Conservation (phyloP, 305 asterid species). For the Plantago coronopus region DNA sequence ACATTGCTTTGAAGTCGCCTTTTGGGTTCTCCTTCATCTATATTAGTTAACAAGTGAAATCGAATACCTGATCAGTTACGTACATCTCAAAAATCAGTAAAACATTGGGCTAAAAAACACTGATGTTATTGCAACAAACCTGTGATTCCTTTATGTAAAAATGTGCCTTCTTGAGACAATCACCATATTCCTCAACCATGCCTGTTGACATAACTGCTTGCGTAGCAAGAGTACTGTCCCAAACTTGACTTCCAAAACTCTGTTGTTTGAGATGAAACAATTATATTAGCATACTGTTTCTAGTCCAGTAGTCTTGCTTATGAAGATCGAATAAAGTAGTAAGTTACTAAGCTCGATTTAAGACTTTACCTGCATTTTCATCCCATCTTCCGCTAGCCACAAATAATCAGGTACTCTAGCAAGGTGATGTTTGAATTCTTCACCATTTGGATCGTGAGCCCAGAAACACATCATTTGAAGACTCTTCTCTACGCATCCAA, state of each 20-base stretch:
- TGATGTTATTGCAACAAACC: slow-evolving; percentile 18
- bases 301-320: too few relatives aligned
- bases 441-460: slow-evolving; percentile 68
- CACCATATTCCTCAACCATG: slow-evolving; percentile 75
- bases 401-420: slow-evolving; percentile 73
- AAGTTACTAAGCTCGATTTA: not conserved
- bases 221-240: slow-evolving; percentile 64
- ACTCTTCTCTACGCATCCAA: slow-evolving; percentile 65
- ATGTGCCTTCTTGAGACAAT: slow-evolving; percentile 62
- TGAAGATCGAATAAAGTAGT: too few relatives aligned
- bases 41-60: slow-evolving; percentile 8
- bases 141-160: slow-evolving; percentile 70
- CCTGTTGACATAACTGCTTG: slow-evolving; percentile 68
- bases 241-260: slow-evolving; percentile 73
- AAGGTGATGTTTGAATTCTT: slow-evolving; percentile 65
- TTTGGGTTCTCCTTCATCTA: slow-evolving; percentile 56
- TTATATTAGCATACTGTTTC: too few relatives aligned
- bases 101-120: not conserved
- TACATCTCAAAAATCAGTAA: not conserved
- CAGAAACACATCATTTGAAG: slow-evolving; percentile 87
- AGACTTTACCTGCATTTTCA: slow-evolving; percentile 63
- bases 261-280: slow-evolving; percentile 1
- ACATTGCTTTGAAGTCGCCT: slow-evolving; percentile 60
- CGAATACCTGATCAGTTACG: not conserved
- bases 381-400: slow-evolving; percentile 92